A percentile compares a stretch with the other conserved stretches of the same genome.
phyloP scores from a whole-genome alignment of 208 protist genomes.

The Leishmania martiniquensis region DNA sequence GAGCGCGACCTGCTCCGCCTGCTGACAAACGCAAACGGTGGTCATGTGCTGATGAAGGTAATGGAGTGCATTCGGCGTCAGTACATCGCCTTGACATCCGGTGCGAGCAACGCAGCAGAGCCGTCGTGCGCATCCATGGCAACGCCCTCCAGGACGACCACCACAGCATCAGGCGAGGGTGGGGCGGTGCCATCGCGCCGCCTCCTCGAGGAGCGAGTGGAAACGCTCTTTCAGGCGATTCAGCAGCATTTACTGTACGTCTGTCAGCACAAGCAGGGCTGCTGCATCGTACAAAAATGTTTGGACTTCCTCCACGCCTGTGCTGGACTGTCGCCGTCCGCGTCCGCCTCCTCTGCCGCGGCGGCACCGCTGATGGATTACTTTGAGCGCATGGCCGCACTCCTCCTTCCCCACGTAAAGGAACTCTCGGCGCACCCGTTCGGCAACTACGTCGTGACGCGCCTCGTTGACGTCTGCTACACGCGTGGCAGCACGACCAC shows the following conservation, averaged over 20 bases:
- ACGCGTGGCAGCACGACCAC: slow-evolving; percentile 43
- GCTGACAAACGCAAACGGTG: slow-evolving; percentile 96
- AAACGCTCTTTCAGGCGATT: slow-evolving; percentile 49
- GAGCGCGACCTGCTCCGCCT: slow-evolving; percentile 60
- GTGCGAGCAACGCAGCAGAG: not conserved
- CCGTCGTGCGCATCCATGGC: not conserved
- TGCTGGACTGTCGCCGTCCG: slow-evolving; percentile 10
- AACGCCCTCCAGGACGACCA: not conserved
- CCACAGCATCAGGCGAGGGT: not conserved
- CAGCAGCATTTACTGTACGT: slow-evolving; percentile 52
- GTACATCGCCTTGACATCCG: slow-evolving; percentile 21
- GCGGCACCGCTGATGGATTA: slow-evolving; percentile 21
- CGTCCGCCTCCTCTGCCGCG: not conserved
- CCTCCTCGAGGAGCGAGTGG: slow-evolving; percentile 26
- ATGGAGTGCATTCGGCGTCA: slow-evolving; percentile 45
- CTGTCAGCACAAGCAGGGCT: slow-evolving; percentile 72
- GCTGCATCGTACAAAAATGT: slow-evolving; percentile 95
- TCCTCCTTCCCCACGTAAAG: slow-evolving; percentile 66
- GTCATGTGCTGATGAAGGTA: slow-evolving; percentile 95
- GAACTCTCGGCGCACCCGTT: slow-evolving; percentile 91
- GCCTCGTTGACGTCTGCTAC: slow-evolving; percentile 81
- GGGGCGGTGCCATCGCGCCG: slow-evolving; percentile 10
- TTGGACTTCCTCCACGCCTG: slow-evolving; percentile 78
- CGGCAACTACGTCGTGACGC: slow-evolving; percentile 98
- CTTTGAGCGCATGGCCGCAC: slow-evolving; percentile 46